Conservation (phyloP, 306 rosid species). For the Malus orientalis region DNA sequence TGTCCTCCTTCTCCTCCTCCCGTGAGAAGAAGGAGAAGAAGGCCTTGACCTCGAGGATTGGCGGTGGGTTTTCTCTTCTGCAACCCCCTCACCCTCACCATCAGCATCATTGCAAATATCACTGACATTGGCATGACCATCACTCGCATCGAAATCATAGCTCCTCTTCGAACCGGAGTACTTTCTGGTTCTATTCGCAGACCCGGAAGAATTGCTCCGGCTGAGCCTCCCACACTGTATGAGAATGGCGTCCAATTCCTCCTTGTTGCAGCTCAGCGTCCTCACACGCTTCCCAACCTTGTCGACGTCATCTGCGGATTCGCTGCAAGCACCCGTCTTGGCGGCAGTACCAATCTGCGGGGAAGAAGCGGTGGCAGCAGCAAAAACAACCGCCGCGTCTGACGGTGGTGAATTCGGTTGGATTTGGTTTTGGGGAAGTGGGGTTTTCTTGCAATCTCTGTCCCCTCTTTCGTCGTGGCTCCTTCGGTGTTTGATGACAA, state of each 20-base stretch:
- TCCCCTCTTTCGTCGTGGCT: slow-evolving; percentile 74
- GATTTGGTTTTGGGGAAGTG: slow-evolving; percentile 2
- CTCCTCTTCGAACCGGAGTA: slow-evolving; percentile 87
- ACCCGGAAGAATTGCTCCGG: slow-evolving; percentile 72
- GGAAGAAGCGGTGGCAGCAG: background rate
- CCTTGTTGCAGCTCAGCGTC: slow-evolving; percentile 86
- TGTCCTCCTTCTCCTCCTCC: slow-evolving; percentile 75
- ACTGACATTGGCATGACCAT: slow-evolving; percentile 28
- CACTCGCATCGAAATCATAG: slow-evolving; percentile 58
- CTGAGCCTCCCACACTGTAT: slow-evolving; percentile 90
- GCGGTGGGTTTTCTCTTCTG: slow-evolving; percentile 33
- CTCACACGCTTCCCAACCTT: slow-evolving; percentile 36
- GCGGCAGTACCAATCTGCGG: background rate
- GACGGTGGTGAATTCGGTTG: background rate
- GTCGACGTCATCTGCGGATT: background rate
- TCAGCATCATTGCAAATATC: slow-evolving; percentile 28
- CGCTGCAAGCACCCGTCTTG: background rate
- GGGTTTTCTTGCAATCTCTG: slow-evolving; percentile 18
- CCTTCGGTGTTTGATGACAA: slow-evolving; percentile 68
- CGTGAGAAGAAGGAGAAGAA: slow-evolving; percentile 47
- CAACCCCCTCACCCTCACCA: slow-evolving; percentile 39
- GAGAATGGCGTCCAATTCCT: slow-evolving; percentile 88
- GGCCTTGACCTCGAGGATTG: slow-evolving; percentile 41
- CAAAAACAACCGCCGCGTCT: background rate
- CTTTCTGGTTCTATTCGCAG: slow-evolving; percentile 41